These are phyloP conservation scores for Phytophthora sojae DNA, from an alignment of 352 stramenopile species.

Conservation along the genomic window DNA sequence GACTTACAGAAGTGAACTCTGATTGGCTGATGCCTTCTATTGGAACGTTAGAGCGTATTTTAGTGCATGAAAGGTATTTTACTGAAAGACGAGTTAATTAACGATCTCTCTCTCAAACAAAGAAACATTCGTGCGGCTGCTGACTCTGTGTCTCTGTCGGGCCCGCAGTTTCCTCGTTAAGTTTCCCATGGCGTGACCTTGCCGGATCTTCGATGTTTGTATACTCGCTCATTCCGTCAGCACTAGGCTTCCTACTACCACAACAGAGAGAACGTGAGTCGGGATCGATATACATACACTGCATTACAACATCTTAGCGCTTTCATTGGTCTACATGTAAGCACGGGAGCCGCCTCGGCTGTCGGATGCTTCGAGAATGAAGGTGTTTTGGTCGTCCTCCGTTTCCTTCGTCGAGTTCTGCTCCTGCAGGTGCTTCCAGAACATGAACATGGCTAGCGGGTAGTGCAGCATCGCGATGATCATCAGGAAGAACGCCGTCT, in stretches of 20 bases:
- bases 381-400: slow-evolving; percentile 6
- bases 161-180: too few species aligned
- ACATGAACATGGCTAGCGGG: slow-evolving; percentile 33
- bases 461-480: slow-evolving; percentile 58
- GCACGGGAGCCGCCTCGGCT: slow-evolving; percentile 22
- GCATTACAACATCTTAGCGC: neutral
- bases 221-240: too few species aligned
- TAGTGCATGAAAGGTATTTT: too few species aligned
- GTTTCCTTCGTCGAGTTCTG: slow-evolving; percentile 1
- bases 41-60: too few species aligned
- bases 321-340: slow-evolving; percentile 15
- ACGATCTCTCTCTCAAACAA: too few species aligned
- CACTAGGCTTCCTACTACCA: too few species aligned
- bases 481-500: slow-evolving; percentile 58
- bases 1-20: too few species aligned
- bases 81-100: too few species aligned
- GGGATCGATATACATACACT: slow-evolving; percentile 5
- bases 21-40: neutral
- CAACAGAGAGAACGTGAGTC: neutral
- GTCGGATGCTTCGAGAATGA: slow-evolving; percentile 23
- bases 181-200: too few species aligned
- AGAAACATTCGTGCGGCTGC: too few species aligned
- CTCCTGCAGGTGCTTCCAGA: slow-evolving; percentile 28
- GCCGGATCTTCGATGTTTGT: too few species aligned
- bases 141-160: too few species aligned